phyloP scores from a whole-genome alignment of 257 asterid species.

The Solanum habrochaites region DNA sequence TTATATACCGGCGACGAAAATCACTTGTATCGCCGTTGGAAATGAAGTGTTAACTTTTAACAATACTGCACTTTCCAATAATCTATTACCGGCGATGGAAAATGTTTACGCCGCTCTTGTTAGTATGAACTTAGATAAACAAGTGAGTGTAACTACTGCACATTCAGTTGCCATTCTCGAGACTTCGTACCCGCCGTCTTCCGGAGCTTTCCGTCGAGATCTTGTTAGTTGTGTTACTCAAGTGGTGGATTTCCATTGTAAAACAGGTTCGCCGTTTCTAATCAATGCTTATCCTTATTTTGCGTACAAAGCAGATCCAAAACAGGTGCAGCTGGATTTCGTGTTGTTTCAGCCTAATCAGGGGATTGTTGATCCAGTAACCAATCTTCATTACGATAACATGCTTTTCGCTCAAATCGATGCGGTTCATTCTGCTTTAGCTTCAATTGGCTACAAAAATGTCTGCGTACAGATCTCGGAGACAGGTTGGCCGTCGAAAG shows the following conservation, averaged over 20 bases:
- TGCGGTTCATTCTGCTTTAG: constrained; percentile 66
- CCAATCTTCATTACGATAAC: constrained; percentile 60
- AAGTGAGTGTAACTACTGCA: constrained; percentile 62
- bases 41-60: constrained; percentile 69
- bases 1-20: constrained; percentile 56
- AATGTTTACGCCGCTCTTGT: constrained; percentile 48
- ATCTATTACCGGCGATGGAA: constrained; percentile 77
- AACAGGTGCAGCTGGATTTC: constrained; percentile 52
- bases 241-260: constrained; percentile 54
- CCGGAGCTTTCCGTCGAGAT: constrained; percentile 57
- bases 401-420: constrained; percentile 81
- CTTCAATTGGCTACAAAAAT: constrained; percentile 49
- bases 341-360: constrained; percentile 46
- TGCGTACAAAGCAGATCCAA: constrained; percentile 62
- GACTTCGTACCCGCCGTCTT: constrained; percentile 72
- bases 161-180: constrained; percentile 63
- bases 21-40: constrained; percentile 68
- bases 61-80: constrained; percentile 40
- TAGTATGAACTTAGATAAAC: constrained; percentile 37
- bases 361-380: constrained; percentile 31
- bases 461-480: constrained; percentile 74
- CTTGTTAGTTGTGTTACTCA: constrained; percentile 25
- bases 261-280: constrained; percentile 50
- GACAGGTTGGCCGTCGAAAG: constrained; percentile 91
- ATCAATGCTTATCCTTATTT: constrained; percentile 77